Evolutionary conservation across 2,329 filamentous ascomycete genomes (phyloP).

Genomic region (Magnaporthiopsis incrustans): DNA sequence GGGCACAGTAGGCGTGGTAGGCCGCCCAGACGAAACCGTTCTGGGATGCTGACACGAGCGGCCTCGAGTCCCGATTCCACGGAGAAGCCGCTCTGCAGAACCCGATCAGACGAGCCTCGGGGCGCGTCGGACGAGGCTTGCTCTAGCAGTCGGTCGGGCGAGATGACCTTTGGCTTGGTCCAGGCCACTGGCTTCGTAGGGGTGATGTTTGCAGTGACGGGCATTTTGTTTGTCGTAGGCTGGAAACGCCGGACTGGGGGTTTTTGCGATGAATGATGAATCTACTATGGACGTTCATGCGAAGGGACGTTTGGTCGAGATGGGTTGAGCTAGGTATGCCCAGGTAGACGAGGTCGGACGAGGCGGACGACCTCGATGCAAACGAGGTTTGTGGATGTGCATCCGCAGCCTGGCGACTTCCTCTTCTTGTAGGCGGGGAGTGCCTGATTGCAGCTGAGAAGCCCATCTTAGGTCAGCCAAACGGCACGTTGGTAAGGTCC

Average conservation of each 20-base stretch:
- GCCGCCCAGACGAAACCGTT: conserved; percentile 24
- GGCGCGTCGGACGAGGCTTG: neutral
- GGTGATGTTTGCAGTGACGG: neutral
- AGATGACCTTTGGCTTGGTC: neutral
- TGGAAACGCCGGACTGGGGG: too few species aligned
- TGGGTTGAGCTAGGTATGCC: neutral
- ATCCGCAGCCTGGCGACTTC: too few species aligned
- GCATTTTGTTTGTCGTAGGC: neutral
- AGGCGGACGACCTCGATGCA: neutral
- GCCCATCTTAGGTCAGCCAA: too few species aligned
- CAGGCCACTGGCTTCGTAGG: neutral
- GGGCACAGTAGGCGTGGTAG: conserved; percentile 28
- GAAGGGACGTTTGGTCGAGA: neutral
- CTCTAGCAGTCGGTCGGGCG: neutral
- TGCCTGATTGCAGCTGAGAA: too few species aligned
- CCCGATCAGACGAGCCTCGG: neutral
- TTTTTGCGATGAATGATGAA: neutral
- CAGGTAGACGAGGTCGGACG: neutral
- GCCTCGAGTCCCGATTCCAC: neutral
- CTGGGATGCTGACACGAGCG: neutral
- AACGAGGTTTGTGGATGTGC: too few species aligned
- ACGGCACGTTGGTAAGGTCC: too few species aligned
- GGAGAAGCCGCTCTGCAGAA: neutral
- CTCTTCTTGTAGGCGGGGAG: too few species aligned
- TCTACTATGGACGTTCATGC: too few species aligned